Conservation (phyloP, 176 grass and related monocot species). For the Panicum miliaceum region DNA sequence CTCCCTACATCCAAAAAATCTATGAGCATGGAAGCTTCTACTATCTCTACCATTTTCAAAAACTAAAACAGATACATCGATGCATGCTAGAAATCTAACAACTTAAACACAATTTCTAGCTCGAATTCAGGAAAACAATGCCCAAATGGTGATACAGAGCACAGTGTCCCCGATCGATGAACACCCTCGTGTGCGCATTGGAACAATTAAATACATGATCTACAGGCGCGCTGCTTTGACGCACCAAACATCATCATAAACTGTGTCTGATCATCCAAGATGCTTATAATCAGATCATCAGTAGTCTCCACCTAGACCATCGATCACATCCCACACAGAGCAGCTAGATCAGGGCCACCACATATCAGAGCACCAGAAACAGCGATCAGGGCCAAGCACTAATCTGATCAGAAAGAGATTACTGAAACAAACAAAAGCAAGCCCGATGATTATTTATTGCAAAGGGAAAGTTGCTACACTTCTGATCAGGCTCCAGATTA, state of each 20-base stretch:
- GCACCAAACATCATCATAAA: neutral
- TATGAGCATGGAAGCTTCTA: no score
- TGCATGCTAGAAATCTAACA: neutral
- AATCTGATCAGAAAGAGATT: neutral
- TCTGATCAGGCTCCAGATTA: slow-evolving; percentile 19
- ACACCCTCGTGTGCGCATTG: neutral
- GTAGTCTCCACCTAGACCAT: neutral
- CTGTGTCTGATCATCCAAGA: neutral
- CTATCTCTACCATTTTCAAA: neutral
- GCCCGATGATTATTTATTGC: slow-evolving; percentile 37
- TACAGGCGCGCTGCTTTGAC: neutral
- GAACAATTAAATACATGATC: neutral
- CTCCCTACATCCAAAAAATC: no score
- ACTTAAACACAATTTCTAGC: neutral
- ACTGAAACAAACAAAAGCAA: neutral
- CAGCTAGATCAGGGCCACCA: neutral
- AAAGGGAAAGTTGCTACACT: slow-evolving; percentile 40
- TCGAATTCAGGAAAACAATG: neutral
- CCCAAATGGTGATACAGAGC: neutral
- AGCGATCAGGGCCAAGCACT: neutral
- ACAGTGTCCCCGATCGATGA: neutral
- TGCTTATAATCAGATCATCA: neutral
- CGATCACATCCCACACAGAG: neutral
- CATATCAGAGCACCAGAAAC: neutral
- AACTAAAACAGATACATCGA: neutral